Evolutionary conservation across 177 flowering plant species (phyloP).

Genomic region (Vitis hybrid): DNA sequence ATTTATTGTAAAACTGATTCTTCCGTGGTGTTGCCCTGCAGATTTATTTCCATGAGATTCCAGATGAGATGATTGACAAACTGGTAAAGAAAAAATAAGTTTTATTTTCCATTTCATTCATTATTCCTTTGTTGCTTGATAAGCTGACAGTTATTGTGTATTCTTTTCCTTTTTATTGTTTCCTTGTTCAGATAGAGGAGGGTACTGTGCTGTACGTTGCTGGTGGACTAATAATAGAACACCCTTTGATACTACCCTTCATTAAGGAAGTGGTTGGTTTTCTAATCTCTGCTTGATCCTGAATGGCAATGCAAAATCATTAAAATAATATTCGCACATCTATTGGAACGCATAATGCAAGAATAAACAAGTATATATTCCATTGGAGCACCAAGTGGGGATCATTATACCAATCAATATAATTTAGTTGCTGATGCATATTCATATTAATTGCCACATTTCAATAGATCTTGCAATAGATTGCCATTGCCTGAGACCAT

Average conservation of each 20-base stretch:
- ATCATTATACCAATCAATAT: too few relatives aligned
- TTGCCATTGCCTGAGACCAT: too few relatives aligned
- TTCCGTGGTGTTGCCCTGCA: slow-evolving; percentile 31
- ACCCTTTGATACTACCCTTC: slow-evolving; percentile 56
- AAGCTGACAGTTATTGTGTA: neutral
- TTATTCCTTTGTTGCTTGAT: neutral
- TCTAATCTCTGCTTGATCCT: neutral
- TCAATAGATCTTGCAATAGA: too few relatives aligned
- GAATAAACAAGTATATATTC: too few relatives aligned
- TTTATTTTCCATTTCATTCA: neutral
- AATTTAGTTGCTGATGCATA: too few relatives aligned
- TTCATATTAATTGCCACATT: too few relatives aligned
- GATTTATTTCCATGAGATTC: slow-evolving; percentile 85
- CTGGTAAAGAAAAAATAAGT: slow-evolving; percentile 45
- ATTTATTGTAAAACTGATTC: neutral
- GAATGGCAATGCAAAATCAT: too few relatives aligned
- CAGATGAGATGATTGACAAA: slow-evolving; percentile 76
- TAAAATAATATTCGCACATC: too few relatives aligned
- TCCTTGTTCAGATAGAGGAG: slow-evolving; percentile 50
- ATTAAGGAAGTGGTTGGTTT: slow-evolving; percentile 77
- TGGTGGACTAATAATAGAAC: slow-evolving; percentile 65
- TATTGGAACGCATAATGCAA: too few relatives aligned
- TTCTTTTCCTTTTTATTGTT: neutral
- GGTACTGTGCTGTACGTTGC: slow-evolving; percentile 56
- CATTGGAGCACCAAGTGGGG: too few relatives aligned